A percentile compares a stretch with the other conserved stretches of the same genome.
These are phyloP conservation scores for Neonectria hederae DNA, from an alignment of 2,329 filamentous ascomycete species.

Conservation along the genomic window DNA sequence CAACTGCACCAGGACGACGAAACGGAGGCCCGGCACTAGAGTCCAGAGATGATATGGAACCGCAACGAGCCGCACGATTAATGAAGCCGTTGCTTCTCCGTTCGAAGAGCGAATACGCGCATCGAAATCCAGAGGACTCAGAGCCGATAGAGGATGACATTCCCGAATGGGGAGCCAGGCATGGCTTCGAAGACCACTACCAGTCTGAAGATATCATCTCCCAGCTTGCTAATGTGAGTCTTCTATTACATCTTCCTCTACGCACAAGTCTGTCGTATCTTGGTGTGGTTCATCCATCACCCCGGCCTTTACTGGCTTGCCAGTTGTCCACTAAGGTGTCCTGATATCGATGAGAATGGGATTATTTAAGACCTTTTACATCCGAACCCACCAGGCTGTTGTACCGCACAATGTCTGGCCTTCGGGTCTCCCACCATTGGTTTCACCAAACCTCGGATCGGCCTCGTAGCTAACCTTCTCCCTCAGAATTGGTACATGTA, in stretches of 20 bases:
- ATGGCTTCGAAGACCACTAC: conserved; percentile 94
- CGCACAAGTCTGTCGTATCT: neutral
- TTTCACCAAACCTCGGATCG: neutral
- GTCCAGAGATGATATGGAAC: conserved; percentile 46
- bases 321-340: neutral
- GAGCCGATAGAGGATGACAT: conserved; percentile 58
- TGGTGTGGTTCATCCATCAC: neutral
- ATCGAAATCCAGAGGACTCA: conserved; percentile 53
- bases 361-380: neutral
- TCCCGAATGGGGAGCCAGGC: conserved; percentile 70
- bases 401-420: neutral
- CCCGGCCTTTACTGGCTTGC: neutral
- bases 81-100: conserved; percentile 62
- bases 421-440: neutral
- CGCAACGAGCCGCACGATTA: conserved; percentile 50
- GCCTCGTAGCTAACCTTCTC: conserved; percentile 23
- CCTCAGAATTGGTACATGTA: conserved; percentile 98
- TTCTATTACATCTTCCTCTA: conserved; percentile 27
- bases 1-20: conserved; percentile 57
- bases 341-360: neutral
- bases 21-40: conserved; percentile 43
- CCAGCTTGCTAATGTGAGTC: conserved; percentile 79
- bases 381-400: neutral
- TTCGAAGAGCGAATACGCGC: conserved; percentile 65
- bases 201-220: conserved; percentile 90